Evolutionary conservation across 306 rosid genomes (phyloP), one percentile per base, ranked within the genome.

Genomic region (Echinosophora koreensis): DNA sequence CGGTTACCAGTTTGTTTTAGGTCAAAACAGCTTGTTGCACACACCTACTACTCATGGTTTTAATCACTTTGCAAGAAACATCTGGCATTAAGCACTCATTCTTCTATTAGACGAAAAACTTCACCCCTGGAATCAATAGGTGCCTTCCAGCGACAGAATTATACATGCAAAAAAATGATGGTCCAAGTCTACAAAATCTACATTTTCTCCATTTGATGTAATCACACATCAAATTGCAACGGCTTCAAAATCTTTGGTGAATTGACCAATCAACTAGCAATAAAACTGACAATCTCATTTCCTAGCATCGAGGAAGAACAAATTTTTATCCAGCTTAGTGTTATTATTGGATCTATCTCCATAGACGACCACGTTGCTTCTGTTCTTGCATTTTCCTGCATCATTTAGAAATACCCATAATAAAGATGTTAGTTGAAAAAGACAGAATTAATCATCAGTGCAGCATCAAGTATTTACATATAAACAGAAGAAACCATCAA

Each of bases 311-410:
- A 55, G 35, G 50, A 44, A 54, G 18, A 44, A 50, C 39, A 30
- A 14, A 16, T 39, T 9, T 30, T 47, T 52, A 42, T 80, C 49
- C 63, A 56, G 57, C 50, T 71, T 80, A 58, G 82, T 81, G 71
- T 78, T 55, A 64, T 28, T 66, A 77, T 14, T 38, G 55, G 35
- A 76, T 91, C 81, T 84, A 88, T 76, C 54, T 83, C 98, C 98
- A 91, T 50, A 93, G 28, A 42, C 88, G 87, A 77, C 94, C 91
- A 3, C 87, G 94, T 67, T 84, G 88, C 83, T 83, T 91, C 81
- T 89, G 89, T 76, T 86, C 91, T 84, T 91, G 92, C 77, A 84
- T 70, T 79, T 66, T 83, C 93, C 98, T 93, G 90, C 87, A 74
- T 69, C 42, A 67, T 66, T 74, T 75, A 16, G 55, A 80, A 61